Evolutionary conservation across 768 basidiomycete species (phyloP).

Genomic region (Amanita fuliginea): DNA sequence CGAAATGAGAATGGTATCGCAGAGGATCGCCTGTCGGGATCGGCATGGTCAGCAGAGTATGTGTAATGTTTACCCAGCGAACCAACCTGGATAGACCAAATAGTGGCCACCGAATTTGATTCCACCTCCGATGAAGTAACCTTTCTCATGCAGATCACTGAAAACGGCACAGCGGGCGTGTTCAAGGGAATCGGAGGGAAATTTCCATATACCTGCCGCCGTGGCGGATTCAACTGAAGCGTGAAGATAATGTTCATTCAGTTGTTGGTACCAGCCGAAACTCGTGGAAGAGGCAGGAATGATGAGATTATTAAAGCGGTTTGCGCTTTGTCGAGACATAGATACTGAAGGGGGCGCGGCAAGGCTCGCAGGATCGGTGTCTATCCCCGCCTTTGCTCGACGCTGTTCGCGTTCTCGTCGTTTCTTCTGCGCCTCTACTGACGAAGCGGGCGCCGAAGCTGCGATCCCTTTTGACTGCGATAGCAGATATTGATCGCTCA

Average conservation of each 20-base stretch:
- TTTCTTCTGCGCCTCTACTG: slow-evolving; percentile 58
- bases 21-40: slow-evolving; percentile 71
- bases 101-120: slow-evolving; percentile 96
- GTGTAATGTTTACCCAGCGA: background rate
- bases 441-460: slow-evolving; percentile 29
- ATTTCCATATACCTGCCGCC: slow-evolving; percentile 65
- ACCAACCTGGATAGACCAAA: slow-evolving; percentile 87
- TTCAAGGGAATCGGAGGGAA: slow-evolving; percentile 54
- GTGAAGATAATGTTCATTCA: slow-evolving; percentile 25
- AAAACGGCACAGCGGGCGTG: slow-evolving; percentile 75
- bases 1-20: slow-evolving; percentile 95
- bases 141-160: slow-evolving; percentile 69
- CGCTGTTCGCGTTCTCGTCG: slow-evolving; percentile 57
- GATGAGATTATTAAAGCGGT: slow-evolving; percentile 37
- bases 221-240: slow-evolving; percentile 48
- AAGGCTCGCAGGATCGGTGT: background rate
- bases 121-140: slow-evolving; percentile 81
- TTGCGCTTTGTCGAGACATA: background rate
- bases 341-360: background rate
- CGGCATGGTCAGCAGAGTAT: background rate
- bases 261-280: slow-evolving; percentile 58
- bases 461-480: slow-evolving; percentile 35
- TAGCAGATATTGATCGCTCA: slow-evolving; percentile 36
- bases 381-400: slow-evolving; percentile 12
- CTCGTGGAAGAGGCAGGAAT: slow-evolving; percentile 55